Evolutionary conservation across 2,329 filamentous ascomycete genomes (phyloP), one percentile per base, ranked within the genome.

Genomic region (Rutstroemia sp.): DNA sequence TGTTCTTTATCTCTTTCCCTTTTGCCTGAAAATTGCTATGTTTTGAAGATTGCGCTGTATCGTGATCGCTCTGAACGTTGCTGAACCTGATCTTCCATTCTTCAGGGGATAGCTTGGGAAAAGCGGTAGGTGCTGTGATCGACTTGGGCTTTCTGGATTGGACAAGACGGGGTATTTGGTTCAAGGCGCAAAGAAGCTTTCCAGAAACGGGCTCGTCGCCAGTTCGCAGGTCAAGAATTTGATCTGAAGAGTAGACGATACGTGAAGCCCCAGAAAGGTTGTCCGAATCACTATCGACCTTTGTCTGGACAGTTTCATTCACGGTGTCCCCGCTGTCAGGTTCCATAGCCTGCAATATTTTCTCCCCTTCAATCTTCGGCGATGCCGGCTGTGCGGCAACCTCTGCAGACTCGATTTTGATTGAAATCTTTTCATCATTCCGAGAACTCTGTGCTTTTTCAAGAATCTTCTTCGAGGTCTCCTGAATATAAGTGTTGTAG

Each of bases 401-500:
- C 42, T 19, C 34, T 30, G 8, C 16, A 19, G 38, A 10, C 38
- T 52, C n/a, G 18, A 34, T 2, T 18, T 3, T 18, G 34, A 21
- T n/a, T 37, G 25, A 16, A 19, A 23, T 19, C 25, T 56, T 9
- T 10, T 23, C 18, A 27, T 12, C 19, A 9, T 38, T 27, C 8
- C 38, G 47, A 16, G 21, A 45, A 58, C 58, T 53, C 16, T 58
- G 46, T 5, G 56, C 47, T 30, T 49, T 49, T 4, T 55, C 49
- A n/a, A 49, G 49, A 41, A 59, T 45, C n/a, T 53, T 54, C 5
- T 49, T 49, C 9, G 54, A 44, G 3, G 52, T 58, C n/a, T 34
- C 23, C 18, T 52, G 37, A 18, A 58, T 51, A 8, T 56, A 48
- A 41, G 27, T 41, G 14, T 34, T 45, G 27, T 41, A 19, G 44